These are phyloP conservation scores for Saccharomyces hybrid DNA, from an alignment of 1,139 yeast genomes.

Conservation along the genomic window DNA sequence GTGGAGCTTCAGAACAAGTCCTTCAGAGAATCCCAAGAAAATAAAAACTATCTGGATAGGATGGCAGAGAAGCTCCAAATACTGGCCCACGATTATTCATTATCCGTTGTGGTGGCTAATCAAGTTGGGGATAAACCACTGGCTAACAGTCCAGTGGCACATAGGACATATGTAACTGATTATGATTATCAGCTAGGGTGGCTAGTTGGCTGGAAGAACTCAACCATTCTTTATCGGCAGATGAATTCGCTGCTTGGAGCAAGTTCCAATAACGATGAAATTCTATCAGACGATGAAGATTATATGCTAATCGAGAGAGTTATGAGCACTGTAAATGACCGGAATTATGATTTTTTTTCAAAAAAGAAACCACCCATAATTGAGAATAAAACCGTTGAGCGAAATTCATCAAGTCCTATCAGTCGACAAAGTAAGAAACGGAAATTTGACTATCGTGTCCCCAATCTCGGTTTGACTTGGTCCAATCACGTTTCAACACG, in stretches of 20 bases:
- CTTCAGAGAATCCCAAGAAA: constrained; percentile 33
- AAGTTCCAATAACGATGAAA: constrained; percentile 9
- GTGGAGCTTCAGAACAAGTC: constrained; percentile 47
- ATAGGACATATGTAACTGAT: constrained; percentile 35
- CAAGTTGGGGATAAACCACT: constrained; percentile 65
- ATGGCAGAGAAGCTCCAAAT: constrained; percentile 44
- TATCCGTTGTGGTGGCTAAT: constrained; percentile 69
- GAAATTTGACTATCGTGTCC: constrained; percentile 30
- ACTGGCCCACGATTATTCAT: constrained; percentile 41
- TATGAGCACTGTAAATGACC: not conserved
- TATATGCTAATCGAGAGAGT: constrained; percentile 19
- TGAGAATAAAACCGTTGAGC: not conserved
- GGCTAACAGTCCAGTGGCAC: constrained; percentile 15
- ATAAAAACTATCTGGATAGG: constrained; percentile 39
- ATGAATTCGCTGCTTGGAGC: constrained; percentile 10
- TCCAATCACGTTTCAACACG: constrained; percentile 37
- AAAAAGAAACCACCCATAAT: not conserved
- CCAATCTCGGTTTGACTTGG: constrained; percentile 42
- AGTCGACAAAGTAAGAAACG: constrained; percentile 13
- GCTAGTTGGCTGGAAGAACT: constrained; percentile 66
- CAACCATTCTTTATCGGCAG: constrained; percentile 33
- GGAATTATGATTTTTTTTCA: not conserved
- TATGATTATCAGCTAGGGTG: constrained; percentile 67
- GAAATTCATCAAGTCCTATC: not conserved
- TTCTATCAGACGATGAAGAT: constrained; percentile 32